Percentiles rank a stretch among this genome's conserved stretches.
These are phyloP conservation scores for Calocybe gambosa DNA, from an alignment of 1,284 basidiomycete species.

Conservation along the genomic window DNA sequence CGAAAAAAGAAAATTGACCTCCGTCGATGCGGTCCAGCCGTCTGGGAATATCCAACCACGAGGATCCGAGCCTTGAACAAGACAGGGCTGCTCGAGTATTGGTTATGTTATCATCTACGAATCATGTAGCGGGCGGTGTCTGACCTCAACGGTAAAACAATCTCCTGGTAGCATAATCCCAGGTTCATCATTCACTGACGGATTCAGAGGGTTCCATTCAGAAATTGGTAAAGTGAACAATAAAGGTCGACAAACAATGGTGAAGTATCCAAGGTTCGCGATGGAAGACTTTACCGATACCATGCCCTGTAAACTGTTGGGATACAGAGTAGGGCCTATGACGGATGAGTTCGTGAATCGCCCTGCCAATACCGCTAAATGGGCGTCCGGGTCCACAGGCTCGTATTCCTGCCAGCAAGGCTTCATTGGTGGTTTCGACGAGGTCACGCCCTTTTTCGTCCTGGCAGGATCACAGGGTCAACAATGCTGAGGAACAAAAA, in stretches of 20 bases:
- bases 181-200: constrained; percentile 69
- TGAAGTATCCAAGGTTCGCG: constrained; percentile 83
- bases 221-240: not conserved
- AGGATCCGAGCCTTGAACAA: constrained; percentile 70
- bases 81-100: constrained; percentile 48
- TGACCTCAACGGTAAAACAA: constrained; percentile 85
- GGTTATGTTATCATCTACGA: not conserved
- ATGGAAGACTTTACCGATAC: constrained; percentile 84
- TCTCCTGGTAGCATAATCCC: constrained; percentile 77
- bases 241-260: constrained; percentile 23
- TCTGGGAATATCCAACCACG: constrained; percentile 76
- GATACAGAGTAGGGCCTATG: constrained; percentile 52
- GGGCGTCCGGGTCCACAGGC: constrained; percentile 74
- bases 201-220: not conserved
- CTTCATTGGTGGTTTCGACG: constrained; percentile 55
- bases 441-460: constrained; percentile 64
- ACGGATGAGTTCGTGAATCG: constrained; percentile 56
- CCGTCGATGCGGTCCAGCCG: constrained; percentile 83
- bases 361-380: constrained; percentile 70
- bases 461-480: constrained; percentile 26
- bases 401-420: constrained; percentile 66
- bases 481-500: not conserved
- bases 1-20: constrained; percentile 34
- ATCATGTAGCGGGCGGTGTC: not conserved
- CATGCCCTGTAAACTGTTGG: constrained; percentile 76